Base-by-base conservation (phyloP, 2,329 filamentous ascomycete genomes). In the Capronia americana region DNA sequence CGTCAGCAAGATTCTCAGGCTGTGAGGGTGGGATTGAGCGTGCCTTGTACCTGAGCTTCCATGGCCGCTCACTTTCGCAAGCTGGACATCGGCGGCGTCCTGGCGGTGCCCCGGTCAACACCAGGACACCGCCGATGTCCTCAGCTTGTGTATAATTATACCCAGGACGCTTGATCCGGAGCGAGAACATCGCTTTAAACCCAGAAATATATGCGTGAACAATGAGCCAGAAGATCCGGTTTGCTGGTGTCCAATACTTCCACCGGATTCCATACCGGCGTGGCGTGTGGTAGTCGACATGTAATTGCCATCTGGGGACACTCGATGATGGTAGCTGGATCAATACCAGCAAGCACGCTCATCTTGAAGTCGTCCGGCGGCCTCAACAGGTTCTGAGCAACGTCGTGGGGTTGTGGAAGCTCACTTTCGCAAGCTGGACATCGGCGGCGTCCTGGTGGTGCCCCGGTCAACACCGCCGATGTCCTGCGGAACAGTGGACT, bases 351-450 rank as follows among this genome's bases (percentile, higher is more conserved):
- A 11, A 97, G 82, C 0, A 96, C 86, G 67, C 89, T 93, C 0
- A 91, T 92, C 78, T 96, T 96, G 82, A 95, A 96, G 71, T 96
- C 92, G 73, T 97, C 93, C 0, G 88, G 89, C 0, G 92, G 92
- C 67, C 89, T 91, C 48, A 97, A 83, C 32, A 88, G 85, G 0
- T 89, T 86, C 23, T 89, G 82, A 10, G 91, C 87, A 3, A 88
- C 91, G 79, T 96, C 92, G 72, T 96, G 90, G 0, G 87, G 87
- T 69, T 89, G 90, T 7, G 81, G 80, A 2, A 97, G 84, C 8
- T 83, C 83, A 2, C 87, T 85, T 38, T 86, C 82, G 75, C 94
- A 98, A 28, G 91, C 92, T 61, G 92, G 93, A 75, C 93, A 98
- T 1, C 79, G 79, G 50, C 85, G 82, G 65, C 84, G 79, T 32